Base-by-base conservation (phyloP, 116 monocot species). In the Iris pallida region DNA sequence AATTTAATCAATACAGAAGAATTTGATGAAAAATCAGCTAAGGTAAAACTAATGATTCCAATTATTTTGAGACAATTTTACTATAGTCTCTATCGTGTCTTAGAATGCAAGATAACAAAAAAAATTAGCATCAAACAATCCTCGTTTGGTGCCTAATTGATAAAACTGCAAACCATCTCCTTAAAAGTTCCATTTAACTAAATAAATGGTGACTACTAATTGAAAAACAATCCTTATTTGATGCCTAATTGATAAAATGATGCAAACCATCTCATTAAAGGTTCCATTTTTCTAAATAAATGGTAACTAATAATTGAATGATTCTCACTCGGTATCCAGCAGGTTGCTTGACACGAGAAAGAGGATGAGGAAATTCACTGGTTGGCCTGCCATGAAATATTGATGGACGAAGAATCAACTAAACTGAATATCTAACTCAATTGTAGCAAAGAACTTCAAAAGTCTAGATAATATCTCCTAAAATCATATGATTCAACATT, bases 331-430 rank as follows among this genome's bases (percentile, higher is more conserved):
- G 81, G 74, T 98, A 90, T 75, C 93, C 97, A 74, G 97, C 91
- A 45, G 80, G 66, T 65, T 92, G 90, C 55, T 85, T 98, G 59
- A 98, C 89, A 71, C 90, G 92, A 79, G 97, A 90, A 75, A 98
- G 82, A 71, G 97, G 97, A 77, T 98, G 97, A 43, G 97, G 93
- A 82, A 98, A 98, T 85, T 92, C 87, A 90, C 78, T 83, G 62
- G 97, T 98, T 43, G 93, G 88, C 69, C 97, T 98, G 87, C 57
- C n/a, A 76, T 52, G 46, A 62, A 43, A 20, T 40, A 45, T 15
- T 30, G 51, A 52, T 30, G 30, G 30, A 30, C 30, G 30, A 30
- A 30, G 30, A 30, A 52, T 8, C 12, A 8, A 52, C 51, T 3
- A 14, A 8, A 52, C 51, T 8, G 51, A 52, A 10, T 8, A 30